These are phyloP conservation scores for Acrodontium crateriforme DNA, from an alignment of 2,329 filamentous ascomycete species.

Conservation along the genomic window DNA sequence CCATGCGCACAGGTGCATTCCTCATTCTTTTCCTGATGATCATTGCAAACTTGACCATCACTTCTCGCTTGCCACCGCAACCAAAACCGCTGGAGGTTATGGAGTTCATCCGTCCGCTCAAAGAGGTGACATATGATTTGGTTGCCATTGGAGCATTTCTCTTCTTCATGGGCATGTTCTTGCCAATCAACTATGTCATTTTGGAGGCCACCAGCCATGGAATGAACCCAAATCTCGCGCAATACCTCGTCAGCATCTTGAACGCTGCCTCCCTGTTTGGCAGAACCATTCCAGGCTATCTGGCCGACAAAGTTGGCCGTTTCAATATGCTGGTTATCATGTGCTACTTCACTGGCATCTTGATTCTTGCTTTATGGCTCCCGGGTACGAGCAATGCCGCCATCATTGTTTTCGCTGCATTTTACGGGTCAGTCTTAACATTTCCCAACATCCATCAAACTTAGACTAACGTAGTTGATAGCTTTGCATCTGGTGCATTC, in stretches of 20 bases:
- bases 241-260: slow-evolving; percentile 41
- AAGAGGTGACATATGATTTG: slow-evolving; percentile 22
- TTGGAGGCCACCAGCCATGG: slow-evolving; percentile 33
- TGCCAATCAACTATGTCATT: slow-evolving; percentile 40
- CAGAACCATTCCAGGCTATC: slow-evolving; percentile 39
- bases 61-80: slow-evolving; percentile 33
- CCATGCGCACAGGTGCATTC: slow-evolving; percentile 44
- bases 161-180: slow-evolving; percentile 48
- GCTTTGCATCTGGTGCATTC: no score
- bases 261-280: slow-evolving; percentile 39
- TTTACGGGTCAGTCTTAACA: no score
- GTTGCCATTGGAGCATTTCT: slow-evolving; percentile 31
- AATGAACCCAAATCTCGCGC: slow-evolving; percentile 34
- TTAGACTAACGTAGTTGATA: no score
- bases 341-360: slow-evolving; percentile 30
- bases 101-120: slow-evolving; percentile 20
- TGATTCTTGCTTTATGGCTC: slow-evolving; percentile 43
- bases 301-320: slow-evolving; percentile 40
- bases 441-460: no score
- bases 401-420: slow-evolving; percentile 49
- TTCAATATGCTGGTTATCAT: slow-evolving; percentile 42
- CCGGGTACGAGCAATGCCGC: slow-evolving; percentile 38
- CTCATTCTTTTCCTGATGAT: slow-evolving; percentile 45
- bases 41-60: slow-evolving; percentile 40
- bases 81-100: slow-evolving; percentile 18